Percentiles rank a stretch among this genome's conserved stretches.
phyloP scores from a whole-genome alignment of 352 stramenopile genomes.

The Aphanomyces euteiches region DNA sequence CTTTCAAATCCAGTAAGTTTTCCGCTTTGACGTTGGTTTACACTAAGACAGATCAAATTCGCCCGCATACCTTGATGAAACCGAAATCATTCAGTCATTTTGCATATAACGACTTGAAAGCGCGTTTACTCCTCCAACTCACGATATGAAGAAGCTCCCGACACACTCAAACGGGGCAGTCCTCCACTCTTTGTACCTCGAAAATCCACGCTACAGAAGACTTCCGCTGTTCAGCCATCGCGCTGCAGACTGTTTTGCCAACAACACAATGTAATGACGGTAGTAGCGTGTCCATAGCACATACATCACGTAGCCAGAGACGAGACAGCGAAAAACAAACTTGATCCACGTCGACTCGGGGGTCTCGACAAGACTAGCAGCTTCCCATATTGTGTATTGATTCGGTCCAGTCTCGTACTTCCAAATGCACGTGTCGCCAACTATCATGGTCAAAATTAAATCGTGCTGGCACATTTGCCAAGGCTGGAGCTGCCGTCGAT shows the following conservation, averaged over 20 bases:
- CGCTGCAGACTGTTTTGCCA: slow-evolving; percentile 25
- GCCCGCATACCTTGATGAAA: not conserved
- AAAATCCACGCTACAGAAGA: not conserved
- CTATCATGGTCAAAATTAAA: not conserved
- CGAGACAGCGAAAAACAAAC: not conserved
- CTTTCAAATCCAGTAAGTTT: not conserved
- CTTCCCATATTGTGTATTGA: not conserved
- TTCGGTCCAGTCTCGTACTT: not conserved
- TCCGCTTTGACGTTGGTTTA: not conserved
- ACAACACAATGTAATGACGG: not conserved
- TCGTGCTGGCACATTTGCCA: not conserved
- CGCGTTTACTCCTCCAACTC: not conserved
- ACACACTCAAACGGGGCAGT: not conserved
- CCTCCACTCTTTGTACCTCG: not conserved
- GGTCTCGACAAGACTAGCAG: not conserved
- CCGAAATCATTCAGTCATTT: not conserved
- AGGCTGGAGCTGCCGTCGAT: not conserved
- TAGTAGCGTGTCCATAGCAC: not conserved
- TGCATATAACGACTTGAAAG: slow-evolving; percentile 20
- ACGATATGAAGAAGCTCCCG: not conserved
- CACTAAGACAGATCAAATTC: too few relatives aligned
- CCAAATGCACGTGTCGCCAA: too few relatives aligned
- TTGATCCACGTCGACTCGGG: not conserved
- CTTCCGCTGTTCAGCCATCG: slow-evolving; percentile 9
- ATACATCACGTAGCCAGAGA: not conserved